Base-by-base conservation (phyloP, 1,139 yeast genomes). In the Blastobotrys arbuscula region DNA sequence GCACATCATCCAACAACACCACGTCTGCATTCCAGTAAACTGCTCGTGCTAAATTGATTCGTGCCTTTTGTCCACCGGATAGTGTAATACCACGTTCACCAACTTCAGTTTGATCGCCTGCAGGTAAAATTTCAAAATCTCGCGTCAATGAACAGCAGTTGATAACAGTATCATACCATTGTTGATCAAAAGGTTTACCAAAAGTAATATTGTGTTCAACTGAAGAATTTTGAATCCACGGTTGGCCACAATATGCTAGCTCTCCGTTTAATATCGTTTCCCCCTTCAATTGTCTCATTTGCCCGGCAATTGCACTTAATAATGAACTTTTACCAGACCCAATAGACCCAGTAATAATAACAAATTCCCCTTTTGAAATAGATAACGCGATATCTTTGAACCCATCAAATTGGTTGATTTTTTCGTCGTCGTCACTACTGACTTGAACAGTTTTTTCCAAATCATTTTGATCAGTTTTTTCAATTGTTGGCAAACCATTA, bases 21-120 rank as follows among this genome's bases (percentile, higher is more conserved):
- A 84, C 79, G 51, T 84, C 88, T 28, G 75, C 70, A 50, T 78
- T 72, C 38, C 84, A 80, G 64, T 89, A 89, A 2, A 85, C 89
- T 1, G 95, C 85, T 59, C 96, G 76, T 1, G 96, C 96, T 51
- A 89, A 71, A 58, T 82, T 83, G 56, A 87, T 78, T 61, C 96
- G 75, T 0, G 96, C 95, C 68, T 89, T 89, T 65, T 89, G 97
- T 39, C 97, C 97, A 51, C 97, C 97, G 2, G 96, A 86, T 39
- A 89, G 69, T 0, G 94, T 88, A 56, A 89, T 85, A 56, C 97
- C 97, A 57, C 95, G 78, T 65, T 89, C 97, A 53, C 97, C 97
- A 51, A 89, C 84, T 66, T 88, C 96, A 2, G 96, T 86, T 46
- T 66, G 64, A 61, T 89, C 97, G 49, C 96, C 92, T 37, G 84